Conservation (phyloP, 169 alveolate genomes). For the Cryptosporidium felis region DNA sequence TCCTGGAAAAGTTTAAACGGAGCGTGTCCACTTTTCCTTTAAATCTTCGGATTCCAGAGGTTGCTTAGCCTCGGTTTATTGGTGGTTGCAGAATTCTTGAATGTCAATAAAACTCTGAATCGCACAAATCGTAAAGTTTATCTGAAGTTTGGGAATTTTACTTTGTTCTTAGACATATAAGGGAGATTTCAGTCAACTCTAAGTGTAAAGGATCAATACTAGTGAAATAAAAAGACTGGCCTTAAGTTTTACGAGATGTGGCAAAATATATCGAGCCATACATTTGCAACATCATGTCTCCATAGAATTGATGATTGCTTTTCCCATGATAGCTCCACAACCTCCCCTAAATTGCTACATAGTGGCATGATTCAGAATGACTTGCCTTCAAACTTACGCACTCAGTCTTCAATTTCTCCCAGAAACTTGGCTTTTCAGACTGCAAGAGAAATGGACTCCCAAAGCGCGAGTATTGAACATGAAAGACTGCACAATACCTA, state of each 20-base stretch:
- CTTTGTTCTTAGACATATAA: no score
- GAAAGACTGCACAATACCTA: conserved; percentile 23
- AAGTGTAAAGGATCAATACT: no score
- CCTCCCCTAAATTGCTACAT: not conserved
- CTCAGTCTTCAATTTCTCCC: not conserved
- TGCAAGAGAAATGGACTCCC: not conserved
- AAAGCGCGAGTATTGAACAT: not conserved
- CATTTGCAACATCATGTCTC: conserved; percentile 13
- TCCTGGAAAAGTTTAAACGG: no score
- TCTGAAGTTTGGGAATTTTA: no score
- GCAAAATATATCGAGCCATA: conserved; percentile 2
- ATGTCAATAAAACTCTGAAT: conserved; percentile 8
- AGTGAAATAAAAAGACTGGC: no score
- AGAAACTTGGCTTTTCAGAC: not conserved
- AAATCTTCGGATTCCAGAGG: not conserved
- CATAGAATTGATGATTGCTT: conserved; percentile 53
- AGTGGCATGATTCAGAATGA: not conserved
- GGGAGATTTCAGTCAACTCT: no score
- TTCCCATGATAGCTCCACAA: conserved; percentile 2
- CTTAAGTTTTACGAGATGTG: no score
- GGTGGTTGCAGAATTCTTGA: not conserved
- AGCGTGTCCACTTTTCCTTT: no score
- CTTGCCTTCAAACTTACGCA: not conserved
- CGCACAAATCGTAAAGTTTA: no score
- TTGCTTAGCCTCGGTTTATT: not conserved